These are phyloP conservation scores for Yarrowia galli DNA, from an alignment of 1,139 yeast species.

Conservation along the genomic window DNA sequence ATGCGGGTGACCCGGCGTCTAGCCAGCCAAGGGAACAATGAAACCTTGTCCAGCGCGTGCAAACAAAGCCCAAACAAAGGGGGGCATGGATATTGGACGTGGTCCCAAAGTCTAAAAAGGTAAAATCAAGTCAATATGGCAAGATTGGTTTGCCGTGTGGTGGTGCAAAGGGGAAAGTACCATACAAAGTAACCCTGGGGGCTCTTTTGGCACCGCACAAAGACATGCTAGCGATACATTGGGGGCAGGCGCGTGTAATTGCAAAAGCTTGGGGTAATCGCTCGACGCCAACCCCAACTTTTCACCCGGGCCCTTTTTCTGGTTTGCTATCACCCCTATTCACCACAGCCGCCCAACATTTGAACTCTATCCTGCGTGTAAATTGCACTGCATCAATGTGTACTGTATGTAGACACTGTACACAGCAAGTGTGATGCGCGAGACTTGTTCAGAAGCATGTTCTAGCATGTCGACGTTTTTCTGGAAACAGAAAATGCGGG, in stretches of 20 bases:
- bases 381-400: slow-evolving; percentile 30
- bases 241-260: background rate
- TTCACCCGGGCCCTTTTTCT: background rate
- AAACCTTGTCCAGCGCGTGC: slow-evolving; percentile 29
- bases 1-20: slow-evolving; percentile 39
- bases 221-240: no score
- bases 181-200: background rate
- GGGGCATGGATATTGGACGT: slow-evolving; percentile 34
- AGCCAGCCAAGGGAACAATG: slow-evolving; percentile 36
- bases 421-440: slow-evolving; percentile 38
- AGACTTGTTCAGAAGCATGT: slow-evolving; percentile 1
- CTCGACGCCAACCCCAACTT: background rate
- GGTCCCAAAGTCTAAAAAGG: slow-evolving; percentile 3
- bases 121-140: slow-evolving; percentile 19
- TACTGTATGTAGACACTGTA: slow-evolving; percentile 5
- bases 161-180: background rate
- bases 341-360: slow-evolving; percentile 31
- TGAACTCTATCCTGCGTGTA: slow-evolving; percentile 15
- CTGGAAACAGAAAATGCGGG: background rate
- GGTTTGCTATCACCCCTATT: slow-evolving; percentile 24
- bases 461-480: slow-evolving; percentile 19
- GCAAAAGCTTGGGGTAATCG: background rate
- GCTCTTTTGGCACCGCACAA: background rate
- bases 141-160: slow-evolving; percentile 22
- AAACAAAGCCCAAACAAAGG: slow-evolving; percentile 28